Evolutionary conservation across 495 filamentous ascomycete genomes (phyloP), one percentile per base, ranked within the genome.

Genomic region (Penicillium longicatenatum): DNA sequence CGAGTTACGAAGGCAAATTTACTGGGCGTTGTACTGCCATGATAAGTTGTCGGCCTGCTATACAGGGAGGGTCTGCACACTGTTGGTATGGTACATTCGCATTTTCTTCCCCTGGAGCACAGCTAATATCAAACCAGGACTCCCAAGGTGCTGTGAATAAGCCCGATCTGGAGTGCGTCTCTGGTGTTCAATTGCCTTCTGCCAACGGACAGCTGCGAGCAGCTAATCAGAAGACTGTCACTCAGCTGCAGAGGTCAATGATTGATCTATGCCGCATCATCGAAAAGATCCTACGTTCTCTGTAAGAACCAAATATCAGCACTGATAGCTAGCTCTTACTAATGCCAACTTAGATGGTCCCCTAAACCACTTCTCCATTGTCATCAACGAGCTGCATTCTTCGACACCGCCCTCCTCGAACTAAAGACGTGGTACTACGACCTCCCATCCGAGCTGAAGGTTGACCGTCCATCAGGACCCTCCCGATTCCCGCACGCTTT

Each of bases 21-120:
- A 71, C 31, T 71, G 67, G 69, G 56, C 69, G 2, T 50, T 70
- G 3, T 70, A 70, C 52, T 70, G 65, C 35, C 61, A 67, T 56
- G 69, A 72, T 46, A 72, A 72, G 35, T 31, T 70, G 29, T 58
- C 65, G 10, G 65, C 70, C 4, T 65, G 67, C 35, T 72, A 72
- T 54, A 68, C 65, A 7, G 70, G 70, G 2, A 52, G 70, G 21
- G 65, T 70, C 9, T 72, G 70, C 41, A 70, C 70, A 6, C 58
- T 72, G 46, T 46, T 70, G 55, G 69, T 72, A 63, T 48, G 57
- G 47, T 26, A 2, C 16, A 35, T 12, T 10, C 31, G 12, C 11
- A 14, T 10, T 3, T 50, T 6, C 41, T 20, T 17, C 50, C 50
- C 33, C 3, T 48, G 3, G 10, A 35, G 39, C 39, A 17, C 22